These are phyloP conservation scores for Quercus alba DNA, from an alignment of 306 rosid species.

Conservation along the genomic window DNA sequence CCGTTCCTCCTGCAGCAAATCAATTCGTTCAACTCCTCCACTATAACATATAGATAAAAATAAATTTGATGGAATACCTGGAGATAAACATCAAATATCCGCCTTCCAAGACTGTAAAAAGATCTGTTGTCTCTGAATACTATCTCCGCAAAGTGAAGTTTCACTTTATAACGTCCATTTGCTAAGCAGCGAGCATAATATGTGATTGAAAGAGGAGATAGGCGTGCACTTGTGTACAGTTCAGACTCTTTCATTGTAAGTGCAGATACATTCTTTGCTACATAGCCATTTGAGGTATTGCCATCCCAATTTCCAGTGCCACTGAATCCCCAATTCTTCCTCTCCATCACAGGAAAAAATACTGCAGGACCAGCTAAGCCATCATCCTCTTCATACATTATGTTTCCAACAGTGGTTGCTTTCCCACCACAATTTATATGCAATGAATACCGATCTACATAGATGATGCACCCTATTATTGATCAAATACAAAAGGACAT, in stretches of 20 bases:
- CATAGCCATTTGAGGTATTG: conserved; percentile 23
- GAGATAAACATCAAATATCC: conserved; percentile 56
- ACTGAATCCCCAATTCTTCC: conserved; percentile 52
- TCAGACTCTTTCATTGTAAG: conserved; percentile 25
- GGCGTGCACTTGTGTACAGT: conserved; percentile 45
- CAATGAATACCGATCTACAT: no score
- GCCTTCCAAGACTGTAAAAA: conserved; percentile 53
- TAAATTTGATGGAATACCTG: conserved; percentile 39
- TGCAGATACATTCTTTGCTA: conserved; percentile 15
- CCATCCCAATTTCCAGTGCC: conserved; percentile 54
- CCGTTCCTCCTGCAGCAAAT: conserved; percentile 34
- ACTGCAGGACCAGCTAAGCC: conserved; percentile 44
- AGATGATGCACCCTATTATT: no score
- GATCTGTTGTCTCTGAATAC: conserved; percentile 43
- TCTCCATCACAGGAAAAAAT: not conserved
- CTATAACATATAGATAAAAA: not conserved
- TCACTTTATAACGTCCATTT: conserved; percentile 55
- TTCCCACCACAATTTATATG: not conserved
- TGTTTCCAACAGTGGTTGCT: conserved; percentile 29
- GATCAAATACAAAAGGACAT: no score
- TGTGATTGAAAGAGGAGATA: conserved; percentile 48
- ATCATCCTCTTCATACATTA: conserved; percentile 46
- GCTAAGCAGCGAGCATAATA: conserved; percentile 61
- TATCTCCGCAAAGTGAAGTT: conserved; percentile 58
- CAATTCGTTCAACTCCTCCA: conserved; percentile 10